Percentiles rank a stretch among this genome's conserved stretches.
These are phyloP conservation scores for Fraxinus pennsylvanica DNA, from an alignment of 257 asterid genomes.

Conservation along the genomic window DNA sequence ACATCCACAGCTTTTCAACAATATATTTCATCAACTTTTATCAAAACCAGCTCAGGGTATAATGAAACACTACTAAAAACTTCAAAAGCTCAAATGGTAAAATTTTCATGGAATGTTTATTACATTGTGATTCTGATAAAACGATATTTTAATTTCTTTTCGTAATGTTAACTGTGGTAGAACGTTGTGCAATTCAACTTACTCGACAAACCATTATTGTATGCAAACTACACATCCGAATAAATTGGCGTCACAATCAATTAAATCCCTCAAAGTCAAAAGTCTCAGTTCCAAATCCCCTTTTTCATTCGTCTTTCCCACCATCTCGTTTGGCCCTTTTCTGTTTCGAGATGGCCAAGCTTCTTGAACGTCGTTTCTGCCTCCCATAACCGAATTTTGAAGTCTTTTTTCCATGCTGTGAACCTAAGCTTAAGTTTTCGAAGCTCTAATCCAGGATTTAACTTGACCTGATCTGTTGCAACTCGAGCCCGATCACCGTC, in stretches of 20 bases:
- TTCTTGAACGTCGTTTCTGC: conserved; percentile 50
- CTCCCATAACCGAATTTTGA: conserved; percentile 48
- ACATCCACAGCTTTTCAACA: too few relatives aligned
- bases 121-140: too few relatives aligned
- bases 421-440: conserved; percentile 49
- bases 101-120: too few relatives aligned
- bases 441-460: conserved; percentile 39
- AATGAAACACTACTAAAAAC: too few relatives aligned
- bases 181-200: neutral
- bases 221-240: neutral
- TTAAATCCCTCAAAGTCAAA: neutral
- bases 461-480: conserved; percentile 2
- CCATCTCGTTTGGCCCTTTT: conserved; percentile 49
- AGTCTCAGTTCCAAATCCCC: neutral
- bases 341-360: conserved; percentile 31
- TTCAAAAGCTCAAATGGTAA: too few relatives aligned
- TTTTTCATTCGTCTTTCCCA: conserved; percentile 43
- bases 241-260: neutral
- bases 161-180: neutral
- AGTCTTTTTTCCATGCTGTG: conserved; percentile 66
- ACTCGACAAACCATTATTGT: neutral
- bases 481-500: conserved; percentile 13
- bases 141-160: neutral
- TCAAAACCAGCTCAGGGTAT: too few relatives aligned
- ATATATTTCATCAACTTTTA: too few relatives aligned